Evolutionary conservation across 192 early-diverging fungal genomes (phyloP), one percentile per base, ranked within the genome.

Genomic region (Coemansia sp.): DNA sequence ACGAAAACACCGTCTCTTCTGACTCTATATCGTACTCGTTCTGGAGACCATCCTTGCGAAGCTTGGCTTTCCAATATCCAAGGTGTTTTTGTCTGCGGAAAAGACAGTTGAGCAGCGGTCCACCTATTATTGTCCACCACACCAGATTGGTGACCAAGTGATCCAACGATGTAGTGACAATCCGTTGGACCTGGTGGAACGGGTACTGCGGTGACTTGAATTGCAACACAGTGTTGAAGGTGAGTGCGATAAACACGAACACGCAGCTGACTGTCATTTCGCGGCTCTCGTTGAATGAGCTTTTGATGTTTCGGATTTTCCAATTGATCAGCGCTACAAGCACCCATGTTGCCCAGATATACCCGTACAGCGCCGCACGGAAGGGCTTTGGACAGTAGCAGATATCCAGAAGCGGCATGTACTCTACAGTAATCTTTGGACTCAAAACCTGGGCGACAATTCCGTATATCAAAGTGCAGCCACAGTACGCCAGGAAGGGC

Each of bases 111-210:
- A 61, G 67, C 8, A 84, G 21, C 0, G 82, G 76, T 5, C 62
- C 70, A 19, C 82, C 82, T 61, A 79, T 68, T 22, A 84, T 78
- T 0, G 64, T 54, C 82, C 82, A 84, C 73, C 77, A 84, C 36
- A 84, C 73, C 0, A 79, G 65, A 13, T 78, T 75, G 0, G 73
- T 73, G 7, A 66, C 68, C 45, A 84, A 0, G 36, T 80, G 78
- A 51, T 80, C 78, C 69, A 80, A 65, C 2, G 46, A 46, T 8
- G 78, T 80, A 8, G 73, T 63, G 41, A 75, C n/a, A 5, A 80
- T 54, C 12, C 78, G 66, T 39, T 60, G 66, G 6, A 26, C 64
- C n/a, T 71, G 71, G 62, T 66, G 67, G 8, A 84, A 66, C 26
- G 66, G 71, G 21, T 78, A 84, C n/a, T 68, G 39, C n/a, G 82